These are phyloP conservation scores for Cordyceps militaris DNA, from an alignment of 2,329 filamentous ascomycete species.

Conservation along the genomic window DNA sequence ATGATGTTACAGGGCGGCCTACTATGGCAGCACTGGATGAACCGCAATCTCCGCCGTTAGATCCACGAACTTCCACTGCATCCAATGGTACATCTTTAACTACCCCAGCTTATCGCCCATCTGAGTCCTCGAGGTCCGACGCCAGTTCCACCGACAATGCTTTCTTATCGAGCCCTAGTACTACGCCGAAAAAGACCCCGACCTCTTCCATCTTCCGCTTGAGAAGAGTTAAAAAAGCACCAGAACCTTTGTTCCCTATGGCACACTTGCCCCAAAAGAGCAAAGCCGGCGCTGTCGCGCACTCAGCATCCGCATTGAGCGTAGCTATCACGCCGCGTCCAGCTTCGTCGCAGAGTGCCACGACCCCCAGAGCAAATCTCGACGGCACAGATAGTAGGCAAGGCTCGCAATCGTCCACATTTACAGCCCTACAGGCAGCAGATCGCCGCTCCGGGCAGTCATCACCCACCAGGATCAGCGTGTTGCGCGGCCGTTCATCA, in stretches of 20 bases:
- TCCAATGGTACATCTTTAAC: slow-evolving; percentile 39
- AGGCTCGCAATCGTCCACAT: slow-evolving; percentile 32
- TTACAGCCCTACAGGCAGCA: slow-evolving; percentile 40
- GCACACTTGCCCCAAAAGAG: slow-evolving; percentile 75
- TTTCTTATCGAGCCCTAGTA: slow-evolving; percentile 49
- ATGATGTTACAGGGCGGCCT: slow-evolving; percentile 28
- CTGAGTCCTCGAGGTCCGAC: slow-evolving; percentile 84
- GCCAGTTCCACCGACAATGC: slow-evolving; percentile 67
- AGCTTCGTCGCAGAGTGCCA: slow-evolving; percentile 27
- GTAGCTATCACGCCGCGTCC: slow-evolving; percentile 28
- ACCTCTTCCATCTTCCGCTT: slow-evolving; percentile 75
- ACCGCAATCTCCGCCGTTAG: slow-evolving; percentile 31
- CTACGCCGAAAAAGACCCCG: slow-evolving; percentile 53
- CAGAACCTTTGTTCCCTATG: slow-evolving; percentile 74
- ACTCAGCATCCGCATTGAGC: slow-evolving; percentile 39
- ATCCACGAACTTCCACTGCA: slow-evolving; percentile 22
- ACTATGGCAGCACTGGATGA: slow-evolving; percentile 47
- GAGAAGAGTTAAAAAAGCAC: slow-evolving; percentile 67
- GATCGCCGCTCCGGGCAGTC: slow-evolving; percentile 55
- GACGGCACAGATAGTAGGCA: slow-evolving; percentile 25
- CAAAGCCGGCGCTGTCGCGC: slow-evolving; percentile 28
- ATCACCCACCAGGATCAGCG: slow-evolving; percentile 54
- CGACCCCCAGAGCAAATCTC: slow-evolving; percentile 18
- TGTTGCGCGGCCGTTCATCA: slow-evolving; percentile 71
- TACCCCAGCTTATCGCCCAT: slow-evolving; percentile 38